A percentile compares a stretch with the other conserved stretches of the same genome.
Evolutionary conservation across 2,329 filamentous ascomycete species (phyloP).

Genomic region (Fusarium decemcellulare): DNA sequence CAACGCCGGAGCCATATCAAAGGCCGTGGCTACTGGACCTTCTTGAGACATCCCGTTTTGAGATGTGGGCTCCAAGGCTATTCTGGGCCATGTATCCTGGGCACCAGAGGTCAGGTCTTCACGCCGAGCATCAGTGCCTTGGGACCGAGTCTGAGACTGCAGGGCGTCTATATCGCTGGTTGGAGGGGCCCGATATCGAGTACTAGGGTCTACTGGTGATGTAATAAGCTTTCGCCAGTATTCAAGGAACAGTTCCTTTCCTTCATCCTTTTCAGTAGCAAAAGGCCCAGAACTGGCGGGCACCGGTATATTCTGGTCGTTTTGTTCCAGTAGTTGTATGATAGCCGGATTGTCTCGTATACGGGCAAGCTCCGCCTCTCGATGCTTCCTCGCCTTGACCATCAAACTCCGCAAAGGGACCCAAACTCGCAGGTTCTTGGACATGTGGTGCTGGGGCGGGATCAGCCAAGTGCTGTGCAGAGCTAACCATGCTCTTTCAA

Average conservation of each 20-base stretch:
- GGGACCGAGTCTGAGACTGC: background rate
- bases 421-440: slow-evolving; percentile 55
- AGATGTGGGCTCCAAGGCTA: background rate
- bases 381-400: slow-evolving; percentile 55
- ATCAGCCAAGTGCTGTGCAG: slow-evolving; percentile 61
- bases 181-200: background rate
- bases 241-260: slow-evolving; percentile 16
- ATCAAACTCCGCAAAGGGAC: slow-evolving; percentile 58
- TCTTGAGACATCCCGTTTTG: background rate
- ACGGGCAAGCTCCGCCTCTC: slow-evolving; percentile 53
- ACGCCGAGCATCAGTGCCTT: background rate
- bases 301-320: slow-evolving; percentile 44
- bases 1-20: background rate
- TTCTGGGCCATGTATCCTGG: slow-evolving; percentile 1
- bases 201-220: fast-evolving
- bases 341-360: slow-evolving; percentile 47
- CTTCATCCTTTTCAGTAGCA: background rate
- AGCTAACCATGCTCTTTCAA: slow-evolving; percentile 63
- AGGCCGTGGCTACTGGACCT: background rate
- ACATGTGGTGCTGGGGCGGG: slow-evolving; percentile 36
- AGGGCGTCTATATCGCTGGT: fast-evolving
- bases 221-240: slow-evolving; percentile 34
- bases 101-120: background rate
- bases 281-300: slow-evolving; percentile 50
- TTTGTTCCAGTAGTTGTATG: slow-evolving; percentile 46